These are phyloP conservation scores for Microsporum audouinii DNA, from an alignment of 2,329 filamentous ascomycete species.

Conservation along the genomic window DNA sequence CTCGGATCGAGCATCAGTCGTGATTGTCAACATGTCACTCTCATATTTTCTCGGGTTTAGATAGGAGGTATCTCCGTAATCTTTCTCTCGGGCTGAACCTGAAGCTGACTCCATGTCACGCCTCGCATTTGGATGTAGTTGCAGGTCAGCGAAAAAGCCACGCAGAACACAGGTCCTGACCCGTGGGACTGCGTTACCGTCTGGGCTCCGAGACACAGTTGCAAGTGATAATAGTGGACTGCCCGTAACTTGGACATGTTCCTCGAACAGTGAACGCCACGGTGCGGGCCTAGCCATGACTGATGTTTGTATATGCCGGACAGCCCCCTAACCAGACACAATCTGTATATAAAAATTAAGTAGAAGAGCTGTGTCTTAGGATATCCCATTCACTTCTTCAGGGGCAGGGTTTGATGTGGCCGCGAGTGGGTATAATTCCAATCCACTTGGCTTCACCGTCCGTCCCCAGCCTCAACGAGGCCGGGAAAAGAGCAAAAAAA, in stretches of 20 bases:
- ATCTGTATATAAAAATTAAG: neutral
- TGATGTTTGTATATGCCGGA: neutral
- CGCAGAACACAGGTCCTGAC: slow-evolving; percentile 74
- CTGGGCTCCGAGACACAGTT: slow-evolving; percentile 5
- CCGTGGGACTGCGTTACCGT: slow-evolving; percentile 33
- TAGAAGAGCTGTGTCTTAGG: neutral
- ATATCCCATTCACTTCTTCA: neutral
- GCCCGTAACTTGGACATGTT: slow-evolving; percentile 5
- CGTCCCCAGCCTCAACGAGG: neutral
- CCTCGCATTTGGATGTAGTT: slow-evolving; percentile 56
- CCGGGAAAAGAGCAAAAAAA: slow-evolving; percentile 8
- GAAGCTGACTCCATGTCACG: slow-evolving; percentile 49
- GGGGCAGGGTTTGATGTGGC: neutral
- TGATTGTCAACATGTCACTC: slow-evolving; percentile 70
- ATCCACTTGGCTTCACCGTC: neutral
- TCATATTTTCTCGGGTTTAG: slow-evolving; percentile 58
- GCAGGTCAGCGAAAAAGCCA: slow-evolving; percentile 61
- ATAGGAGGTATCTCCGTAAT: slow-evolving; percentile 8
- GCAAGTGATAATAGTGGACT: slow-evolving; percentile 12
- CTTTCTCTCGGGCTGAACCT: neutral
- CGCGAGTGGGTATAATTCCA: neutral
- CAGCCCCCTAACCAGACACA: neutral
- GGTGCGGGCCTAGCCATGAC: slow-evolving; percentile 5
- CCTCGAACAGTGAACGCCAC: slow-evolving; percentile 10
- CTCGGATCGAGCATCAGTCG: slow-evolving; percentile 77